Evolutionary conservation across 2,329 filamentous ascomycete species (phyloP).

Genomic region (Arthrobotrys sinensis): DNA sequence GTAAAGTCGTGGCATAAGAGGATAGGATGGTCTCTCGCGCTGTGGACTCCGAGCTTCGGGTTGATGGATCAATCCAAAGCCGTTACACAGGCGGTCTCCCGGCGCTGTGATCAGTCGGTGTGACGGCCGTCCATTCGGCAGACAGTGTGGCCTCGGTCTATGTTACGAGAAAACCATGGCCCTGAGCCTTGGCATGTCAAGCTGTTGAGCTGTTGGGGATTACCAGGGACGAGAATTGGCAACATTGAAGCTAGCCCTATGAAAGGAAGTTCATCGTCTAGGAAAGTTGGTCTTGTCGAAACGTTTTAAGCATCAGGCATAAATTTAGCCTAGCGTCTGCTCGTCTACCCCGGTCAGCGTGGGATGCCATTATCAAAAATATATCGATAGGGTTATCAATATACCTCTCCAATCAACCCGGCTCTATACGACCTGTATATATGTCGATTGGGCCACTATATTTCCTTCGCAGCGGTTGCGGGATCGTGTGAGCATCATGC

Average conservation of each 20-base stretch:
- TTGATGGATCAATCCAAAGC: slow-evolving; percentile 5
- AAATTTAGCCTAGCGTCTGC: slow-evolving; percentile 31
- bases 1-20: slow-evolving; percentile 33
- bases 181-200: slow-evolving; percentile 31
- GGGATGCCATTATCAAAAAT: slow-evolving; percentile 54
- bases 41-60: neutral
- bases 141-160: slow-evolving; percentile 12
- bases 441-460: slow-evolving; percentile 13
- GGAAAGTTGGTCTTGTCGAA: slow-evolving; percentile 6
- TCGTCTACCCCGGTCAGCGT: slow-evolving; percentile 37
- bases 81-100: slow-evolving; percentile 19
- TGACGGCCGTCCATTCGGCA: neutral
- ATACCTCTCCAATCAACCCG: slow-evolving; percentile 14
- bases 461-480: slow-evolving; percentile 31
- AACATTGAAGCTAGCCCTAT: slow-evolving; percentile 14
- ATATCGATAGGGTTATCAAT: slow-evolving; percentile 56
- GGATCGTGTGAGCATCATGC: slow-evolving; percentile 57
- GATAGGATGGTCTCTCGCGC: neutral
- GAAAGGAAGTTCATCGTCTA: slow-evolving; percentile 31
- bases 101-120: slow-evolving; percentile 5
- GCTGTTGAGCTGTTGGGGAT: slow-evolving; percentile 43
- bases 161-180: slow-evolving; percentile 21
- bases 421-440: neutral
- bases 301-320: slow-evolving; percentile 11
- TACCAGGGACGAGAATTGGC: slow-evolving; percentile 27